Evolutionary conservation across 129 eudicot species (phyloP).

Genomic region (Erigeron canadensis): DNA sequence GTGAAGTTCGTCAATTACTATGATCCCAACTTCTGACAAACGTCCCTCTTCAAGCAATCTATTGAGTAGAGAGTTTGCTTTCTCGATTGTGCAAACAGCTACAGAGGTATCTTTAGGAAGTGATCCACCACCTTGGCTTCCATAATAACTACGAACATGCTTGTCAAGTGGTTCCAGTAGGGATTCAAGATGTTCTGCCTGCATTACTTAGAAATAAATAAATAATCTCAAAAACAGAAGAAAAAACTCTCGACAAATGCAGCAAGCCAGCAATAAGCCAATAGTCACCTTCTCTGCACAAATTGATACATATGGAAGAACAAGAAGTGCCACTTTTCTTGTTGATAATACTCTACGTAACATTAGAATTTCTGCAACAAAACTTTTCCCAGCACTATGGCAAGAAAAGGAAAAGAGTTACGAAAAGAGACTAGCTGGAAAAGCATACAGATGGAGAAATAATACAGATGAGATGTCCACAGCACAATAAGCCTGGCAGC

Average conservation of each 20-base stretch:
- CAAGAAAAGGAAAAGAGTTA: conserved; percentile 14
- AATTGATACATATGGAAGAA: conserved; percentile 94
- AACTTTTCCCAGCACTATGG: conserved; percentile 96
- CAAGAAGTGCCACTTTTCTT: conserved; percentile 91
- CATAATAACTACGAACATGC: conserved; percentile 94
- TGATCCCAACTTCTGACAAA: conserved; percentile 92
- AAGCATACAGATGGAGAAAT: conserved; percentile 7
- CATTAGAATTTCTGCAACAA: conserved; percentile 97
- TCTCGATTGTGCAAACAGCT: conserved; percentile 98
- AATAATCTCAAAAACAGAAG: background rate
- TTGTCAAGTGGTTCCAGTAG: conserved; percentile 82
- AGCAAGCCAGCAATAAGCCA: conserved; percentile 5
- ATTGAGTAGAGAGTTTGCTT: conserved; percentile 90
- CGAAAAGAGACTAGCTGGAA: conserved; percentile 15
- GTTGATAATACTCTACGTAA: conserved; percentile 72
- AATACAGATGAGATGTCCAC: background rate
- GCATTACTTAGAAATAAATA: conserved; percentile 26
- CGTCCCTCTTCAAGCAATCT: conserved; percentile 95
- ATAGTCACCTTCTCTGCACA: conserved; percentile 82
- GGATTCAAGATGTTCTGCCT: conserved; percentile 94
- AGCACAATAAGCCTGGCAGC: conserved; percentile 2
- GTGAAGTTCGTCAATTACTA: conserved; percentile 97
- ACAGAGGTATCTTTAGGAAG: conserved; percentile 99
- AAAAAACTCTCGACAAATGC: background rate
- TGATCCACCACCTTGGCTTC: conserved; percentile 94